Base-by-base conservation (phyloP, 1,284 basidiomycete genomes). In the Moniliophthora roreri region DNA sequence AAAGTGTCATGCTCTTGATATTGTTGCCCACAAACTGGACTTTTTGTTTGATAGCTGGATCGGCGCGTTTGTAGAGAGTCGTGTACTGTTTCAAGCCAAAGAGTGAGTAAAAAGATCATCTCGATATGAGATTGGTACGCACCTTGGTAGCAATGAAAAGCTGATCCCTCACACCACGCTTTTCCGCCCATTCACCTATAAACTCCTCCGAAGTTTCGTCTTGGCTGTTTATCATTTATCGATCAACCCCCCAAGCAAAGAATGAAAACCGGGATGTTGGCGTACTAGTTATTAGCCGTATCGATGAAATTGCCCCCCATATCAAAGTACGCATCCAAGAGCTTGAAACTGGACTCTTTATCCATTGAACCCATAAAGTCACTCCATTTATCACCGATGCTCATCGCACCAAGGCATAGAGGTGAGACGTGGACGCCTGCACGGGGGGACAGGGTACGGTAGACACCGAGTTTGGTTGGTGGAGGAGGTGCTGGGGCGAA, bases 1-100 rank as follows among this genome's bases (percentile, higher is more conserved):
- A 75, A 23, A 76, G 38, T 50, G 74, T 70, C 53, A 83, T 51
- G 0, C 75, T 71, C 58, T 81, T 79, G 46, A 63, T 48, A 52
- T 69, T 74, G 63, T 83, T 84, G 3, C 82, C 82, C 4, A 60
- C 60, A 59, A 76, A 82, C 42, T 72, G 62, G 4, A 69, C 60
- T 53, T 76, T 71, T 50, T 78, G 73, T 10, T 56, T 44, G 36
- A 68, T 50, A n/a, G 37, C 50, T 37, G 54, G 56, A 47, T 60
- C 62, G 8, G 54, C 58, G 73, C 18, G 28, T 32, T 32, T 32
- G 11, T 32, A 32, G 6, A 11, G 23, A 9, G 54, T 67, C 62
- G 10, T 51, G 41, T 57, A 60, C 59, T 58, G 40, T 8, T 21
- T n/a, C 16, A 24, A n/a, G 40, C 20, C 37, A n/a, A 46, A 32